Base-by-base conservation (phyloP, 179 eudicot species). In the Beta corolliflora region DNA sequence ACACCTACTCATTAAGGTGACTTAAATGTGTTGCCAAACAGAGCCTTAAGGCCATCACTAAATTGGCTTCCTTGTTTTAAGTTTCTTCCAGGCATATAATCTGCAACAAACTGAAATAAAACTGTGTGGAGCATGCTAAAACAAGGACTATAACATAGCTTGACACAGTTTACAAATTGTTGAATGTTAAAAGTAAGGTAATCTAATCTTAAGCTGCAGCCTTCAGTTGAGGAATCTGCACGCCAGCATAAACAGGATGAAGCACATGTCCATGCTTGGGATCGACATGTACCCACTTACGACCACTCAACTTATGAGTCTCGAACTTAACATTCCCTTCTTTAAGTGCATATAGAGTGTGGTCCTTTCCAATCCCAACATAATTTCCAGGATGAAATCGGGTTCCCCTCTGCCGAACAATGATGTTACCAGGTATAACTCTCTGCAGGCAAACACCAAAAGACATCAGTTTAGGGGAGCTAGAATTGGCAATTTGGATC, bases 281-380 rank as follows among this genome's bases (percentile, higher is more conserved):
- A 82, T 89, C 98, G 53, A 95, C 91, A 75, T 93, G 97, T 66
- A 95, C 89, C 98, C 99, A 95, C 81, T 93, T 94, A 79, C 98
- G 96, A n/a, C 93, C 92, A 31, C 88, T 95, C 81, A 91, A 79
- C 90, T 95, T 94, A 85, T 94, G 86, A 44, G 81, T 89, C 81
- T 95, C 99, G 70, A 95, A 95, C 81, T 92, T 96, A 54, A 94
- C 94, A 52, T 60, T 68, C 0, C 97, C 98, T 86, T 89, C 97
- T 83, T 91, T 94, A 59, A 94, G 46, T 7, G 98, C 97, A 66
- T 81, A 94, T 6, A 94, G 81, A 3, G 98, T 94, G 86, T 94
- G 97, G 80, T 94, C 98, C 83, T 84, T 94, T 46, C 98, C 98
- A 0, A 94, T 93, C 12, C 98, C 98, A 41, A 94, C 97, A 52